Evolutionary conservation across 768 basidiomycete genomes (phyloP), one percentile per base, ranked within the genome.

Genomic region (Suillus bovinus): DNA sequence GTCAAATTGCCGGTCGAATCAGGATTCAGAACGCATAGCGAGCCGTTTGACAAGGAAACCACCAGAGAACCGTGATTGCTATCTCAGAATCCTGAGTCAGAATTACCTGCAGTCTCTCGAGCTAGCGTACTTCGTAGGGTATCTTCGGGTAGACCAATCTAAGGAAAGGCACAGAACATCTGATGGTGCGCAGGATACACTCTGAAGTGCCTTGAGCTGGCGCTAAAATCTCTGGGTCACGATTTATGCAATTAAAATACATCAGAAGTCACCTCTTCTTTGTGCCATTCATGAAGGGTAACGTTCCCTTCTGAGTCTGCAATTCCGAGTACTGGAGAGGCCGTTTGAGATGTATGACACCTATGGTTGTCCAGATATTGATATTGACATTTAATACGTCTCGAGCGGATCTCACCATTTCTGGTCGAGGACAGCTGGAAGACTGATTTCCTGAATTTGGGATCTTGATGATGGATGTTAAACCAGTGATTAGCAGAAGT

Each of bases 361-460:
- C 88, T 90, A 66, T 20, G 36, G 2, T 46, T 54, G 59, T 73
- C 38, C 49, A 64, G 20, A 54, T 60, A 55, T 47, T 7, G 20
- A 54, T 60, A 55, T 47, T 7, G 41, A 56, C 57, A 24, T 41
- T 17, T 22, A 27, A 14, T 47, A 24, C 36, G 13, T 24, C 22
- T 24, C 46, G n/a, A 16, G 41, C 17, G 9, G 22, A n/a, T 59
- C 64, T 67, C 70, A 95, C 97, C 97, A 99, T 82, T 98, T 98
- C 84, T 94, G 87, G 73, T 99, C 97, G 29, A 90, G 82, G 33
- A 99, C 83, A 9, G 94, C 97, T 2, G 94, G 88, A 20, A 91
- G 74, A 59, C 87, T 78, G 38, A 93, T 80, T 17, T 87, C 77
- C 67, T 96, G 90, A 3, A 90, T 71, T 68, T 88, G 83, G 5